Conservation (phyloP, 352 stramenopile genomes). For the Phytophthora pistaciae region DNA sequence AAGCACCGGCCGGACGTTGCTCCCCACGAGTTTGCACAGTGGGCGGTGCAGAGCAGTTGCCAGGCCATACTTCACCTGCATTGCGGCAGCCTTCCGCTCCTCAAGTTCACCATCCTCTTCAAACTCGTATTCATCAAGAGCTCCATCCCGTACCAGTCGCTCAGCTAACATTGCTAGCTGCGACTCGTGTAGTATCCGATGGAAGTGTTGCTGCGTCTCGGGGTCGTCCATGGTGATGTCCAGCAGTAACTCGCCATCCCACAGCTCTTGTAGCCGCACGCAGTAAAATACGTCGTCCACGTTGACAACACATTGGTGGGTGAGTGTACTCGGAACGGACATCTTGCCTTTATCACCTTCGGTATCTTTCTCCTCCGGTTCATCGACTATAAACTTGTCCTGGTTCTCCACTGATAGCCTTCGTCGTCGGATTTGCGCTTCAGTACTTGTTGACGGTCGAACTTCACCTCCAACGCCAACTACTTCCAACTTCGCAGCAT, state of each 20-base stretch:
- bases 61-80: constrained; percentile 35
- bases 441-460: constrained; percentile 5
- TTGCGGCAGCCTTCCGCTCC: constrained; percentile 17
- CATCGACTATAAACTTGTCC: neutral
- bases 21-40: constrained; percentile 35
- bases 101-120: constrained; percentile 3
- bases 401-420: constrained; percentile 16
- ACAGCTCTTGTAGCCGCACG: constrained; percentile 65
- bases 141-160: constrained; percentile 34
- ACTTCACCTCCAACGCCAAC: constrained; percentile 10
- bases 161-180: constrained; percentile 45
- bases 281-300: constrained; percentile 63
- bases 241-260: constrained; percentile 71
- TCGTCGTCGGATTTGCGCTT: constrained; percentile 6
- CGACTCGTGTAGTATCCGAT: constrained; percentile 38
- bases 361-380: neutral
- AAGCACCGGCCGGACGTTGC: constrained; percentile 25
- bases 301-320: constrained; percentile 63
- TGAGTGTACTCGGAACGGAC: constrained; percentile 42
- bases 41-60: constrained; percentile 24
- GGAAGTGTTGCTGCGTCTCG: constrained; percentile 45
- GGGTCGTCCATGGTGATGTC: constrained; percentile 67
- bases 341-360: neutral
- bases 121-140: constrained; percentile 18
- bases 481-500: constrained; percentile 19